Base-by-base conservation (phyloP, 352 stramenopile genomes). In the Pythium volutum region DNA sequence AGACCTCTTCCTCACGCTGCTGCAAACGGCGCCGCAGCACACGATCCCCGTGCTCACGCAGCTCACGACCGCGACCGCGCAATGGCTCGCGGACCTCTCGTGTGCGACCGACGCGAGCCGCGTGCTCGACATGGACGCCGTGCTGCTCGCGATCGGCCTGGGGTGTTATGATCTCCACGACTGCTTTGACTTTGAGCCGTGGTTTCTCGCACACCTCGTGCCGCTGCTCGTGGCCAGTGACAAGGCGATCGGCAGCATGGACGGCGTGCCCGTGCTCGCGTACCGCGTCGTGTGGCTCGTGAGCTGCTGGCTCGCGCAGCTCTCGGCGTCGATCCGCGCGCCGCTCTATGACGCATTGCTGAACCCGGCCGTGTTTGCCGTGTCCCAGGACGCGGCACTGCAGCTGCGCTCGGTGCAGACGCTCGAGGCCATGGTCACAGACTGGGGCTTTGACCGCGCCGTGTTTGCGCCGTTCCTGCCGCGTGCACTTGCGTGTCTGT, bases 131-230 rank as follows among this genome's bases (percentile, higher is more conserved):
- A 78, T 82, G 20, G 87, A 96, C 63, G 81, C 87, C 2, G 74
- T 96, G 51, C 73, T 96, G 49, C 71, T 96, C 23, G 84, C 84
- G 26, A 82, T 92, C 45, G 87, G 87, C 2, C 63, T 94, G 12
- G 81, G 84, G 18, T 93, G 83, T 63, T 96, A 94, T 64, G 85
- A 94, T 55, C 79, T 96, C 8, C 85, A 96, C 65, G 81, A 93
- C 41, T 83, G 78, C 46, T 93, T 96, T 43, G 84, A 94, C 20
- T 96, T 96, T 66, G 84, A 94, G 65, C 87, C 81, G 9, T 94
- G 84, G 83, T 96, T 94, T 55, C 68, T 89, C 0, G 53, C 66
- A 34, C 81, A 87, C 38, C 72, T 96, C 14, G 84, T 90, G 47
- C 84, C 87, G 31, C 77, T 93, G 22, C 63, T 96, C 7, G n/a